A percentile compares a stretch with the other conserved stretches of the same genome.
Evolutionary conservation across 2,329 filamentous ascomycete species (phyloP).

Genomic region (Aspergillus clavatus): DNA sequence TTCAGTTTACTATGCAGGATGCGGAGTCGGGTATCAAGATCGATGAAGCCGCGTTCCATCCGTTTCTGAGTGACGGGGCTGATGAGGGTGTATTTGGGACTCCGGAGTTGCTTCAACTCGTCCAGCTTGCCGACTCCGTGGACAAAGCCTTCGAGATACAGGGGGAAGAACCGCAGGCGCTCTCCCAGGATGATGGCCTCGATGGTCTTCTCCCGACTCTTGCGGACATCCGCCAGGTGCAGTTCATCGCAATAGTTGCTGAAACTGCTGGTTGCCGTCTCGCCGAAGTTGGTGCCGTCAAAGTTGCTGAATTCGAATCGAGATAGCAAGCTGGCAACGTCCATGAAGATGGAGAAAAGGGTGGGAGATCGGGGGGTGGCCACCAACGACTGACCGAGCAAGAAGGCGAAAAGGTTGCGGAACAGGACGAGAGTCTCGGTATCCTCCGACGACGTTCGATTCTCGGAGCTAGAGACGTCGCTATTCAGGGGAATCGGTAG

Average conservation of each 20-base stretch:
- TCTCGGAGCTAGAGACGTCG: constrained; percentile 39
- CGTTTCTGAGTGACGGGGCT: constrained; percentile 67
- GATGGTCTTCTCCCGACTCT: constrained; percentile 80
- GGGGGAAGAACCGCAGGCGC: constrained; percentile 69
- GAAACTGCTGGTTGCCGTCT: constrained; percentile 51
- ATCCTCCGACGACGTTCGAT: constrained; percentile 43
- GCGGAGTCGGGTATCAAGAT: constrained; percentile 67
- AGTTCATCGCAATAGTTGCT: constrained; percentile 68
- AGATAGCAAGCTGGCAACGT: constrained; percentile 53
- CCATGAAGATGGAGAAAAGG: constrained; percentile 58
- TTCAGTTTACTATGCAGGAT: constrained; percentile 69
- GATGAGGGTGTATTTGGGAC: constrained; percentile 65
- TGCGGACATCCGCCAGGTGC: constrained; percentile 70
- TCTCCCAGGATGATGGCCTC: constrained; percentile 88
- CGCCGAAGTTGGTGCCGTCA: constrained; percentile 60
- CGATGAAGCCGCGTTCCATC: constrained; percentile 76
- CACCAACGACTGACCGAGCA: constrained; percentile 58
- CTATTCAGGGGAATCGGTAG: constrained; percentile 54
- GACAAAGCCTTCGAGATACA: constrained; percentile 89
- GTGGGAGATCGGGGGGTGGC: constrained; percentile 52
- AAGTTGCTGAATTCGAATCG: constrained; percentile 58
- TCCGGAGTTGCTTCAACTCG: constrained; percentile 64
- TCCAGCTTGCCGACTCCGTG: constrained; percentile 84
- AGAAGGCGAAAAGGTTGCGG: constrained; percentile 61
- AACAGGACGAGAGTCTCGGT: constrained; percentile 55